A percentile compares a stretch with the other conserved stretches of the same genome.
These are phyloP conservation scores for Chamaecrista fasciculata DNA, from an alignment of 306 rosid genomes.

Conservation along the genomic window DNA sequence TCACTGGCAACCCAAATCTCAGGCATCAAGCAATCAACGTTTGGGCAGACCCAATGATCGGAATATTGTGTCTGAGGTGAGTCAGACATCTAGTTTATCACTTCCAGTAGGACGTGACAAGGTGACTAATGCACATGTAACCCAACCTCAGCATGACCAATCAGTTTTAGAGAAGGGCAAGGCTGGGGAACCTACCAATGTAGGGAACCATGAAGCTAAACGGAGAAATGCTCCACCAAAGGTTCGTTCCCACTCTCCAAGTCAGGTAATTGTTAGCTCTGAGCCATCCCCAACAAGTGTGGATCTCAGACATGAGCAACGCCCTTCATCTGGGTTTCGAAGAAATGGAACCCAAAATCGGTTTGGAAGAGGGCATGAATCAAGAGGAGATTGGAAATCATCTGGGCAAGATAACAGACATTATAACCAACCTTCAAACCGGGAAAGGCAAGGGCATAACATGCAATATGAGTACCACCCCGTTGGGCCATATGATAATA, in stretches of 20 bases:
- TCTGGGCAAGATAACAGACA: conserved; percentile 57
- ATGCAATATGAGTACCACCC: conserved; percentile 77
- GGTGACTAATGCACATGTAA: conserved; percentile 25
- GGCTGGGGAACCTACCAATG: conserved; percentile 45
- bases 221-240: conserved; percentile 46
- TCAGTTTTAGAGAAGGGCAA: conserved; percentile 38
- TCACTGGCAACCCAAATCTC: conserved; percentile 76
- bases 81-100: conserved; percentile 22
- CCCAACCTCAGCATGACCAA: conserved; percentile 46
- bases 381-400: conserved; percentile 65
- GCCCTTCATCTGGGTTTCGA: conserved; percentile 50
- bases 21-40: conserved; percentile 37
- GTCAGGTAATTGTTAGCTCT: conserved; percentile 36
- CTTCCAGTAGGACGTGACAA: conserved; percentile 32
- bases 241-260: conserved; percentile 57
- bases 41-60: conserved; percentile 35
- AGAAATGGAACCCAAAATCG: conserved; percentile 64
- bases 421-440: conserved; percentile 45
- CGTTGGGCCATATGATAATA: conserved; percentile 59
- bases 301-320: conserved; percentile 65
- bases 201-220: conserved; percentile 42
- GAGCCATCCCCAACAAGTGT: conserved; percentile 44
- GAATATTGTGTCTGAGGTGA: conserved; percentile 34
- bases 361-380: conserved; percentile 58
- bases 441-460: conserved; percentile 71